Evolutionary conservation across 805 yeast species (phyloP).

Genomic region (Metschnikowia drakensbergensis): DNA sequence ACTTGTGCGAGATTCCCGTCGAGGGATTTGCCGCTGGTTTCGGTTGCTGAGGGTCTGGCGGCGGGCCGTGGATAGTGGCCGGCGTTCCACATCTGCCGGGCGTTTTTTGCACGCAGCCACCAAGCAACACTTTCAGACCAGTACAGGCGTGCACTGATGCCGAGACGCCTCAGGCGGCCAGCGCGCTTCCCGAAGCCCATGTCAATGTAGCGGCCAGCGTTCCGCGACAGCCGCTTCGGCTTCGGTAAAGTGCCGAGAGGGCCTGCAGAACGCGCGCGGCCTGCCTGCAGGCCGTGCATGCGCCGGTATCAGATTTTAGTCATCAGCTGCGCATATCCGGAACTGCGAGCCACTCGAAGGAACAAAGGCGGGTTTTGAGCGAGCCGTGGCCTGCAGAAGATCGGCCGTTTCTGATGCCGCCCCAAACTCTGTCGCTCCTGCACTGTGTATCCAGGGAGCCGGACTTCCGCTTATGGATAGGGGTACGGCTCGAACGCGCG

Average conservation of each 20-base stretch:
- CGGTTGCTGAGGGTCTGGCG: neutral
- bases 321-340: neutral
- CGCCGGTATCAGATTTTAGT: slow-evolving; percentile 1
- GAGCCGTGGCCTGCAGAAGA: too few relatives aligned
- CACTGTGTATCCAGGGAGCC: neutral
- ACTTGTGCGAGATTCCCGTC: neutral
- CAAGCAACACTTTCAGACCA: neutral
- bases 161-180: neutral
- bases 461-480: neutral
- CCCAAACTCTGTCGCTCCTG: neutral
- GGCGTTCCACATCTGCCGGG: too few relatives aligned
- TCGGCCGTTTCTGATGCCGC: too few relatives aligned
- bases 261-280: neutral
- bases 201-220: too few relatives aligned
- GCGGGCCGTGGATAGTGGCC: neutral
- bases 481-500: neutral
- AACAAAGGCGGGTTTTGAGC: too few relatives aligned
- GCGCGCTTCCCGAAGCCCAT: too few relatives aligned
- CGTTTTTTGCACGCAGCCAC: neutral
- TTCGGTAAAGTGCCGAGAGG: neutral
- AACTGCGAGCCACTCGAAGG: too few relatives aligned
- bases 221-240: neutral
- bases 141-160: too few relatives aligned
- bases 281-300: neutral
- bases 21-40: neutral